Evolutionary conservation across 1,139 yeast genomes (phyloP).

Genomic region (Lodderomyces jiufengensis): DNA sequence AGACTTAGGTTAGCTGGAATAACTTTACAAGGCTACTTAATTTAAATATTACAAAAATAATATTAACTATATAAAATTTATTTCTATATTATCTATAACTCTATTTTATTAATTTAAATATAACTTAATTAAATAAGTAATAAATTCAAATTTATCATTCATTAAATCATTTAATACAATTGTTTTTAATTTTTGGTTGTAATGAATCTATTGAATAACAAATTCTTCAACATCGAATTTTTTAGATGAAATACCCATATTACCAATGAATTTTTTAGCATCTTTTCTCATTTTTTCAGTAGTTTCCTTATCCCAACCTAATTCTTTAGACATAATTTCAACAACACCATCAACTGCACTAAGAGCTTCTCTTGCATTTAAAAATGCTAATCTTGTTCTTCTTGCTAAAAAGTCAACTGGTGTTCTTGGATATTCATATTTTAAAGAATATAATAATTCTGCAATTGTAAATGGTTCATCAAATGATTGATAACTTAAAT

Average conservation of each 20-base stretch:
- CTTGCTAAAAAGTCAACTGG: slow-evolving; percentile 90
- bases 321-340: slow-evolving; percentile 76
- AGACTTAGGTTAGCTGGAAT: too few relatives aligned
- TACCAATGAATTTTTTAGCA: slow-evolving; percentile 56
- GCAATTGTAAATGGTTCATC: slow-evolving; percentile 92
- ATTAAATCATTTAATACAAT: too few relatives aligned
- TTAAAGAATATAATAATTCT: slow-evolving; percentile 78
- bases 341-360: slow-evolving; percentile 82
- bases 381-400: slow-evolving; percentile 89
- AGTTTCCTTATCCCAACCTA: slow-evolving; percentile 66
- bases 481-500: slow-evolving; percentile 48
- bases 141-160: slow-evolving; percentile 11
- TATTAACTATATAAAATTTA: too few relatives aligned
- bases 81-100: neutral
- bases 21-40: too few relatives aligned
- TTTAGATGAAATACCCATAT: slow-evolving; percentile 34
- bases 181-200: too few relatives aligned
- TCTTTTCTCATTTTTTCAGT: slow-evolving; percentile 53
- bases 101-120: too few relatives aligned
- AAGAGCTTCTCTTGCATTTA: slow-evolving; percentile 83
- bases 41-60: too few relatives aligned
- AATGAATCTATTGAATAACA: slow-evolving; percentile 9
- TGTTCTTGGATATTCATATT: slow-evolving; percentile 82
- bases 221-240: slow-evolving; percentile 13
- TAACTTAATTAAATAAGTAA: too few relatives aligned